Base-by-base conservation (phyloP, 208 protist genomes). In the Entamoeba histolytica region DNA sequence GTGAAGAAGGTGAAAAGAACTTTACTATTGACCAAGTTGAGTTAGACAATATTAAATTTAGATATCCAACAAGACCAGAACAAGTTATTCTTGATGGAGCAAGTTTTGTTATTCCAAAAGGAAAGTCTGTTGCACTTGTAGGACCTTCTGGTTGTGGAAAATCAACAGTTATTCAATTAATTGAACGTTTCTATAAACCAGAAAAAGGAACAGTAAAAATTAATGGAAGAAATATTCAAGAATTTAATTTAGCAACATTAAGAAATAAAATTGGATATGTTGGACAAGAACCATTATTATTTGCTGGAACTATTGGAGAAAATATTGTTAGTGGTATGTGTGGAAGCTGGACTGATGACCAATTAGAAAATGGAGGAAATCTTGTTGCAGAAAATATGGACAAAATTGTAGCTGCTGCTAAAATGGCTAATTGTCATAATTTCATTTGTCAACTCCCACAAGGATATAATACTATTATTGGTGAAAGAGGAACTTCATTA, bases 101-200 rank as follows among this genome's bases (percentile, higher is more conserved):
- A 15, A 19, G 7, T 49, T 91, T 91, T 6, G 39, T 10, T 23
- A 49, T 49, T 44, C n/a, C 12, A 1, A 19, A 39, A 91, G 97
- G 97, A 2, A 96, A 95, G 92, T 97, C 95, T 8, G 96, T 98
- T 28, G 97, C 97, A 91, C 97, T 98, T 95, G 97, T 98, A 39
- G 97, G 97, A 0, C 96, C 97, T 5, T 98, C 97, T 14, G 97
- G 97, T 39, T 97, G 96, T 93, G 97, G 97, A 49, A 98, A 98
- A 94, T 97, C 96, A 94, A 98, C 97, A 94, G 97, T 98, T 6
- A 92, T 96, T 23, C 87, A n/a, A 12, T 96, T 99, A 5, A 93
- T 99, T 69, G 98, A 97, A 93, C 97, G 98, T 93, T 98, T 98
- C 95, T 99, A 97, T 94, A 96, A 98, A 92, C 97, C 97, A 23